Evolutionary conservation across 257 asterid species (phyloP), one percentile per base, ranked within the genome.

Genomic region (Solanum dulcamara): DNA sequence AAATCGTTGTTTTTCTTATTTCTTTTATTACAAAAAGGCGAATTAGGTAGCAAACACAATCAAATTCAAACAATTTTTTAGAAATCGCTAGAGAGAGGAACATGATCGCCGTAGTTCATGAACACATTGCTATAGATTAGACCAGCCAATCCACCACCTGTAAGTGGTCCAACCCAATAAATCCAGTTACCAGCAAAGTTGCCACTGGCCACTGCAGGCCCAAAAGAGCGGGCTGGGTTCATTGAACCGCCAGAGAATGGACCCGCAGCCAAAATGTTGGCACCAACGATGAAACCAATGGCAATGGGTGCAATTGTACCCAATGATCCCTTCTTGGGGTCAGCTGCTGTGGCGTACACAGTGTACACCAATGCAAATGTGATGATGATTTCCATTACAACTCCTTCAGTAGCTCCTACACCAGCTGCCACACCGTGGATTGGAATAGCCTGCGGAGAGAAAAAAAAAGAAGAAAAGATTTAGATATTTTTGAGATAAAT

Each of bases 201-300:
- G 0, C 97, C 95, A 84, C 93, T 88, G 1, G 88, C 97, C 9
- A 93, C 94, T 0, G 99, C 98, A 0, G 99, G 99, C 7, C 98
- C 98, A 46, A 93, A 92, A 0, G 99, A 96, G 0, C 97, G 94
- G 85, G 99, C 99, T 1, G 98, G 99, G 92, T 96, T 96, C 99
- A 96, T 96, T 18, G 99, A 96, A 17, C 99, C 98, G 2, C 99
- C 99, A 33, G 97, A 94, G 91, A 96, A 96, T 5, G 98, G 96
- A 42, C 99, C 98, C 2, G 97, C 98, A 2, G 99, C 98, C 91
- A 96, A 88, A 20, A 96, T 96, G 87, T 96, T 96, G 83, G 99
- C 98, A 1, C 98, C 96, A 5, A 94, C 99, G 8, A 96, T 92
- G 92, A 96, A 91, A 8, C 99, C 99, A 26, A 96, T 94, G 38